Evolutionary conservation across 2,329 filamentous ascomycete species (phyloP).

Genomic region (Fusarium cyanostomum): DNA sequence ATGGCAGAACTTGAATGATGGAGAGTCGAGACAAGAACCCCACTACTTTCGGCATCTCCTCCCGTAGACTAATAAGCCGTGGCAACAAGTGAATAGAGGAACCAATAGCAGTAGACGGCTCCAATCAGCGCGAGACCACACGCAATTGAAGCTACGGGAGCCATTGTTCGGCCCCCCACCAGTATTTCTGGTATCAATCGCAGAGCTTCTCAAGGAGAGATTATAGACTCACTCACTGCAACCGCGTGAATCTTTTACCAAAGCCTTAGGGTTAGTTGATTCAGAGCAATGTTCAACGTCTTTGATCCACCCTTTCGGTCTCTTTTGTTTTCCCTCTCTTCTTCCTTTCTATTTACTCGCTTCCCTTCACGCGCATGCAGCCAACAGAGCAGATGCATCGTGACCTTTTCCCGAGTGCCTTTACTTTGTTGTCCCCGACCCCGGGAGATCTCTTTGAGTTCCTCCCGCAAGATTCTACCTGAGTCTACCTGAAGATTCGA

Average conservation of each 20-base stretch:
- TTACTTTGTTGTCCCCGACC: conserved; percentile 10
- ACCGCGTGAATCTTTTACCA: neutral
- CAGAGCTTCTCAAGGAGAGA: neutral
- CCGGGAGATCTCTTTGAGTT: conserved; percentile 3
- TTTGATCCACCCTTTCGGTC: neutral
- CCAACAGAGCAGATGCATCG: neutral
- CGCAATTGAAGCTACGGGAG: conserved; percentile 10
- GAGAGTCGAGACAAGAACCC: conserved; percentile 27
- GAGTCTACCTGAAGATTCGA: conserved; percentile 1
- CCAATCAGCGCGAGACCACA: neutral
- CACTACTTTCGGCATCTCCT: conserved; percentile 3
- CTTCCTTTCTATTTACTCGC: neutral
- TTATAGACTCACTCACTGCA: neutral
- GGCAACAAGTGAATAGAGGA: conserved; percentile 10
- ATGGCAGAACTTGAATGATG: conserved; percentile 20
- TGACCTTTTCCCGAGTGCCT: no score
- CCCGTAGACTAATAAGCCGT: conserved; percentile 13
- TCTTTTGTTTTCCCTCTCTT: neutral
- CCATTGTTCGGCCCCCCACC: conserved; percentile 4
- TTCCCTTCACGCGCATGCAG: neutral
- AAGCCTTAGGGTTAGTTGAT: neutral
- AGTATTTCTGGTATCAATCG: neutral
- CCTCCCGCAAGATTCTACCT: neutral
- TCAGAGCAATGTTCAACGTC: conserved; percentile 11
- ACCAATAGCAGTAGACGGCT: neutral